A percentile compares a stretch with the other conserved stretches of the same genome.
phyloP scores from a whole-genome alignment of 192 early-diverging fungal genomes.

The Gigaspora rosea region DNA sequence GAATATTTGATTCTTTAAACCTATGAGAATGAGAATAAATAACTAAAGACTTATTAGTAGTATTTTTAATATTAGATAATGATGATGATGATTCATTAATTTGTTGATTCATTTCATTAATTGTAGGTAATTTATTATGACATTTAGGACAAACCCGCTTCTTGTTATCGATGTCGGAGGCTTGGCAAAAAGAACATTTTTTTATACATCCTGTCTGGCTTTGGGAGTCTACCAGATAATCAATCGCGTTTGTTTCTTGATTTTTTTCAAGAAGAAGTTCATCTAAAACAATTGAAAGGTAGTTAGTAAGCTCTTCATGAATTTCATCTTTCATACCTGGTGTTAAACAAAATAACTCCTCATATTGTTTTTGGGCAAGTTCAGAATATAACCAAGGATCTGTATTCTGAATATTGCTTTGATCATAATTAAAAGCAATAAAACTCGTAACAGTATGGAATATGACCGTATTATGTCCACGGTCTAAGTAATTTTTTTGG shows the following conservation, averaged over 20 bases:
- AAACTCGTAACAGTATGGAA: too few relatives aligned
- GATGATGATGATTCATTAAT: not conserved
- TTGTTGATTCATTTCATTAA: conserved; percentile 25
- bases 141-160: conserved; percentile 6
- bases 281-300: conserved; percentile 19
- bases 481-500: too few relatives aligned
- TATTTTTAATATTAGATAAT: not conserved
- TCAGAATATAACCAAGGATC: conserved; percentile 27
- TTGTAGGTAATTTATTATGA: conserved; percentile 14
- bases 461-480: too few relatives aligned
- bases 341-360: conserved; percentile 16
- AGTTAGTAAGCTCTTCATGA: conserved; percentile 20
- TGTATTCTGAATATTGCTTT: conserved; percentile 1
- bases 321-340: conserved; percentile 18
- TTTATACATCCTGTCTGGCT: conserved; percentile 22
- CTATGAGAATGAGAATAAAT: not conserved
- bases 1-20: not conserved
- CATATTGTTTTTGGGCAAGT: too few relatives aligned
- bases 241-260: conserved; percentile 21
- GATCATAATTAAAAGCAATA: conserved; percentile 28
- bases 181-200: conserved; percentile 2
- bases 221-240: not conserved
- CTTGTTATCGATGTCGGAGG: conserved; percentile 13
- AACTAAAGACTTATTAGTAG: not conserved
- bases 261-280: conserved; percentile 23